phyloP scores from a whole-genome alignment of 768 basidiomycete genomes.

The Collybia mongolica region DNA sequence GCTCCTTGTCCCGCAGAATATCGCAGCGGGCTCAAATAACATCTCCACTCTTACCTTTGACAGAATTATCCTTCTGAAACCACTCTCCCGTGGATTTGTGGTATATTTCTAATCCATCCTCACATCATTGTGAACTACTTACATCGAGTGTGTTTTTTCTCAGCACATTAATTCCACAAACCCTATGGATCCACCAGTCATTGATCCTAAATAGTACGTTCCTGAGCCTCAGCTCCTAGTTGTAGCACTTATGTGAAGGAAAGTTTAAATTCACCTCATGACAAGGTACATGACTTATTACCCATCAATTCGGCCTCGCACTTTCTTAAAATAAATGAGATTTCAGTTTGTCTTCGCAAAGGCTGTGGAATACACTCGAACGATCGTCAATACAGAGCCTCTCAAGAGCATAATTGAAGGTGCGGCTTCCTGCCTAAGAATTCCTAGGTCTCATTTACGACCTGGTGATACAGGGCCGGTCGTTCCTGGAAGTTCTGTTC shows the following conservation, averaged over 20 bases:
- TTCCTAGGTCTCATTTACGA: background rate
- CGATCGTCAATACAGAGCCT: conserved; percentile 8
- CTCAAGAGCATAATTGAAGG: conserved; percentile 11
- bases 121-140: background rate
- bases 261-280: conserved; percentile 9
- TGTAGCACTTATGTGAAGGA: background rate
- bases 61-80: conserved; percentile 9
- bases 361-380: conserved; percentile 13
- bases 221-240: background rate
- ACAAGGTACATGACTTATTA: conserved; percentile 4
- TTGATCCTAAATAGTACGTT: conserved; percentile 12
- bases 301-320: background rate
- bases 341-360: conserved; percentile 13
- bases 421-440: background rate
- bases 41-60: conserved; percentile 9
- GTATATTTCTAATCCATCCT: background rate
- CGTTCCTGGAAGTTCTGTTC: conserved; percentile 3
- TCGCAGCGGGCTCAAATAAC: conserved; percentile 8
- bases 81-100: conserved; percentile 14
- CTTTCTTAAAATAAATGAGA: background rate
- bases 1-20: background rate
- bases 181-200: conserved; percentile 10
- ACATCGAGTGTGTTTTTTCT: background rate
- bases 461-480: conserved; percentile 8
- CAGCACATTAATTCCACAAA: conserved; percentile 13